Evolutionary conservation across 345 rosid species (phyloP), one percentile per base, ranked within the genome.

Genomic region (Murraya paniculata): DNA sequence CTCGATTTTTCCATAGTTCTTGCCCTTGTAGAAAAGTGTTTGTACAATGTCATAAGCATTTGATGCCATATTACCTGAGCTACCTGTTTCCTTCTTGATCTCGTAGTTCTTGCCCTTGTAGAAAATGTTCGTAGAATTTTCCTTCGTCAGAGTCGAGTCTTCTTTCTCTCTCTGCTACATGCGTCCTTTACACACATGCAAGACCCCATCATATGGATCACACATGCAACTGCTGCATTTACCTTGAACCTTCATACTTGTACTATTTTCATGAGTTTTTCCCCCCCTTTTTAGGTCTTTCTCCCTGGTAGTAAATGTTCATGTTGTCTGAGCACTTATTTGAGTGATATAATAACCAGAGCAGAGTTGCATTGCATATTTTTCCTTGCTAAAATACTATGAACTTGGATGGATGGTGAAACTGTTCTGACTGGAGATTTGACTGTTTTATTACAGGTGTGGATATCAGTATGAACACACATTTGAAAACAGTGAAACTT

Each of bases 391-490:
- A 33, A 53, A 48, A 22, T 65, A 35, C 41, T 75, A 6, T 36
- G 4, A 45, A 25, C 14, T 7, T 7, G 36, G 24, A 16, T 7
- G n/a, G 38, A 55, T 38, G 41, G 21, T 57, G 39, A 14, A 41
- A 21, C 11, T 59, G 5, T 58, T 72, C 31, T 71, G 28, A 72
- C 45, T 1, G 25, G 21, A 13, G 8, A 25, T 30, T 55, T 30
- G 66, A 53, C 30, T 85, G 61, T 24, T 65, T 62, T 59, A 77
- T 80, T 71, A 71, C 61, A 97, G 98, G 99, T 83, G 98, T 97
- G 67, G 99, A 97, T 84, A 88, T 94, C 80, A 97, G 98, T 72
- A 94, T 97, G 99, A 97, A 97, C 61, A 97, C 99, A 28, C 99
- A 94, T 88, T 85, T 97, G 86, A 97, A 94, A 86, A 89, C 94